Evolutionary conservation across 306 rosid species (phyloP), one percentile per base, ranked within the genome.

Genomic region (Dryas alaskensis): DNA sequence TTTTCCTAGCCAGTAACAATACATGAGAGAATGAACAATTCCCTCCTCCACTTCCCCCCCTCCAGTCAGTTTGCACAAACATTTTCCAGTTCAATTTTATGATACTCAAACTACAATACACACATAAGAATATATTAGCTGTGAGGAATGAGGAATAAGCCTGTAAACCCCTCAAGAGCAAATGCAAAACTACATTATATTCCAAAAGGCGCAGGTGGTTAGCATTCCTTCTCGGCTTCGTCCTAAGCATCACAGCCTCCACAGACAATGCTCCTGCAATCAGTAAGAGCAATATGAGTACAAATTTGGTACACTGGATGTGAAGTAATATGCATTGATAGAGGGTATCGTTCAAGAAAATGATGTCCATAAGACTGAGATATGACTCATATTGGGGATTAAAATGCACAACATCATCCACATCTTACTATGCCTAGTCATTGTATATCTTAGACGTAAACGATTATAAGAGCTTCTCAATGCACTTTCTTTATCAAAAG

Each of bases 11-110:
- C 37, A 31, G 47, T 9, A 60, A 74, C 57, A 79, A 60, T 65
- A 75, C 76, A 61, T 63, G 70, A 88, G 98, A 91, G 96, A 93
- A 93, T 91, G 89, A 91, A 93, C 78, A 77, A 80, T 93, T 93
- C 96, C 97, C 96, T 40, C 67, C 25, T 84, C 82, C 65, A 74
- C 42, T 40, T 78, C 60, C 79, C 78, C 45, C 52, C 45, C 52
- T 65, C 31, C 17, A 52, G 59, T 60, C 82, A 60, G 73, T 76
- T 73, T 9, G 66, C 74, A 47, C n/a, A 10, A 75, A 25, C 70
- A 73, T 40, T 4, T 48, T 58, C 48, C 63, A 49, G 82, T 48
- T 27, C 67, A 71, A 48, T 65, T 65, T 76, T 71, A 76, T 76
- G 46, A 59, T 67, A 79, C 79, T 75, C 14, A 46, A 48, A 60